Conservation (phyloP, 768 basidiomycete genomes). For the Fomitopsis serialis region DNA sequence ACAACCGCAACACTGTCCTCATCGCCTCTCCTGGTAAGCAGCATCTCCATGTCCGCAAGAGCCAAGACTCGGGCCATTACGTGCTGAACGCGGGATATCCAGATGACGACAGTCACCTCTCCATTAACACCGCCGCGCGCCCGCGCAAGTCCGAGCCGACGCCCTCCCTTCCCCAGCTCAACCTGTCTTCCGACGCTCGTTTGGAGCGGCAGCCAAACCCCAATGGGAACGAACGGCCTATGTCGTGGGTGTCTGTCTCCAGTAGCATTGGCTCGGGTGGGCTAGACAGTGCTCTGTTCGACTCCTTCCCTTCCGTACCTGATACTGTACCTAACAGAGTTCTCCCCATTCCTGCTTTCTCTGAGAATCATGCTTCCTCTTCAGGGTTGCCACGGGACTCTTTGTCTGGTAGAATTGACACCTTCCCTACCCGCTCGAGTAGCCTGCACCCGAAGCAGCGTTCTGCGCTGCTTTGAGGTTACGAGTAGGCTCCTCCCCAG, state of each 20-base stretch:
- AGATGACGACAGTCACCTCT: slow-evolving; percentile 11
- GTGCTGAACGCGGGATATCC: neutral
- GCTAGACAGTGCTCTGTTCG: slow-evolving; percentile 60
- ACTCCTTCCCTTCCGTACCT: slow-evolving; percentile 71
- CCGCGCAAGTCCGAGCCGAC: slow-evolving; percentile 2
- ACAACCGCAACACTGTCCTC: slow-evolving; percentile 13
- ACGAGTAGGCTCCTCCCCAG: neutral
- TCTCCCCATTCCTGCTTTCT: slow-evolving; percentile 1
- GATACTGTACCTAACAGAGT: slow-evolving; percentile 14
- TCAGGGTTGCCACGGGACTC: slow-evolving; percentile 2
- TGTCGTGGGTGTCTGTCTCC: slow-evolving; percentile 33
- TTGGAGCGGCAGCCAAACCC: neutral
- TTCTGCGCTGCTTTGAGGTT: slow-evolving; percentile 10
- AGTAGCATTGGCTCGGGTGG: slow-evolving; percentile 28
- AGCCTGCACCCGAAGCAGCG: slow-evolving; percentile 11
- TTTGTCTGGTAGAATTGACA: neutral
- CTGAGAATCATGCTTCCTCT: slow-evolving; percentile 8
- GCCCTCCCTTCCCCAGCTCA: slow-evolving; percentile 5
- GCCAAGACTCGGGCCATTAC: neutral
- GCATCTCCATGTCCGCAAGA: neutral
- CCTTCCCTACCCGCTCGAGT: neutral
- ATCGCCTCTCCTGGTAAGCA: slow-evolving; percentile 9
- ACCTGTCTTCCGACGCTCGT: neutral
- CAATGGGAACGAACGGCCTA: slow-evolving; percentile 21
- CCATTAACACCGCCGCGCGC: neutral